These are phyloP conservation scores for Climacium dendroides DNA, from an alignment of 225 moss, liverwort and hornwort genomes.

Conservation along the genomic window DNA sequence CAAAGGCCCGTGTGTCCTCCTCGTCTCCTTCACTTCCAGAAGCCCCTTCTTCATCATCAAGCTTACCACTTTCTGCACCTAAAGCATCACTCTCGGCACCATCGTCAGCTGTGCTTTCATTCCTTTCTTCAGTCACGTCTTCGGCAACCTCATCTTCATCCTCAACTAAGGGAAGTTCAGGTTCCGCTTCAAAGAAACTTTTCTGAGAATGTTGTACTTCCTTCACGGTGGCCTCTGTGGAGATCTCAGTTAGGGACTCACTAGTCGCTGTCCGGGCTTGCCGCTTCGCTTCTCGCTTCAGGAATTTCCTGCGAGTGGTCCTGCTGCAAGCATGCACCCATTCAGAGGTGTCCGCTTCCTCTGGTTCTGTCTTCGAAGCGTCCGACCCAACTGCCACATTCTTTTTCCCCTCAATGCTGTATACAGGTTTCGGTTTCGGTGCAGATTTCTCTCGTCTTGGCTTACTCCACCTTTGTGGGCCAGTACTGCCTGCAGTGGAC, in stretches of 20 bases:
- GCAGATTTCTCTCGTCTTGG: conserved; percentile 21
- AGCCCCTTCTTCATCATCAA: background rate
- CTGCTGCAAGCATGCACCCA: conserved; percentile 70
- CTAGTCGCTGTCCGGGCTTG: conserved; percentile 2
- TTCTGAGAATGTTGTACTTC: background rate
- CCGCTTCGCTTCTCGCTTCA: conserved; percentile 62
- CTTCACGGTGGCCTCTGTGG: background rate
- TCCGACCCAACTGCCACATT: conserved; percentile 52
- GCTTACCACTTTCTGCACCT: background rate
- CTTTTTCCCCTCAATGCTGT: conserved; percentile 42
- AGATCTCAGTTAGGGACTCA: background rate
- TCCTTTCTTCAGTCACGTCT: background rate
- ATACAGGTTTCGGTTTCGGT: conserved; percentile 15
- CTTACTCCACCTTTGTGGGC: background rate
- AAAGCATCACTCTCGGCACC: background rate
- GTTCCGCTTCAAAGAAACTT: conserved; percentile 28
- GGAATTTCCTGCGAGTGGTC: conserved; percentile 59
- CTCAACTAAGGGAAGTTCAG: background rate
- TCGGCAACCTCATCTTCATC: conserved; percentile 1
- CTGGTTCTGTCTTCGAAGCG: conserved; percentile 45
- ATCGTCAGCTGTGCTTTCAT: background rate
- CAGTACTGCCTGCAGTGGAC: conserved; percentile 3
- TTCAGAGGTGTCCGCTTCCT: conserved; percentile 24
- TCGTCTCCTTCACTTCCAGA: conserved; percentile 18
- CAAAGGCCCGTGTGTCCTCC: conserved; percentile 26